These are phyloP conservation scores for Coniella vitis DNA, from an alignment of 2,329 filamentous ascomycete genomes.

Conservation along the genomic window DNA sequence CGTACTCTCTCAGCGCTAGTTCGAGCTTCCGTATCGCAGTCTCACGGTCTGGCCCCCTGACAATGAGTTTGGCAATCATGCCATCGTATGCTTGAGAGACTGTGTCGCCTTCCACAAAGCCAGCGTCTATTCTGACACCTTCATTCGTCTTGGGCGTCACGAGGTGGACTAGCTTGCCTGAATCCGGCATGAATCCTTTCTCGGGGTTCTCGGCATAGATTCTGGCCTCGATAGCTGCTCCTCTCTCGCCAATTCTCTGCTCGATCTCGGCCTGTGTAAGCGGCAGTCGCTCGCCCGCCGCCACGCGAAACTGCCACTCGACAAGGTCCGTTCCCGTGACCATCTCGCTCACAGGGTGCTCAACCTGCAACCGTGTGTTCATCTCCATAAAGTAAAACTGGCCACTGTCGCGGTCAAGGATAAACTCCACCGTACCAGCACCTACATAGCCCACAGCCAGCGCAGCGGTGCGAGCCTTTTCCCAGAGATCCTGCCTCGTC, in stretches of 20 bases:
- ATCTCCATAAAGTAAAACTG: conserved; percentile 81
- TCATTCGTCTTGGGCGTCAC: conserved; percentile 61
- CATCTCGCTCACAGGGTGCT: conserved; percentile 83
- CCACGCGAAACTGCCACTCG: conserved; percentile 87
- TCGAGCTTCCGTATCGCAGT: conserved; percentile 78
- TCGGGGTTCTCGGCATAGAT: conserved; percentile 96
- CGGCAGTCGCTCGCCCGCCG: conserved; percentile 50
- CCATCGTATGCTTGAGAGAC: conserved; percentile 95
- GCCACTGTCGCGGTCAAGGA: conserved; percentile 75
- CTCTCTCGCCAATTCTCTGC: conserved; percentile 62
- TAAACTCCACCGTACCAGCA: conserved; percentile 84
- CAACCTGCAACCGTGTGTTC: conserved; percentile 87
- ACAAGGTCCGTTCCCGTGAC: conserved; percentile 70
- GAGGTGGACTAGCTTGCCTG: conserved; percentile 78
- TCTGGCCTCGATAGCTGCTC: conserved; percentile 88
- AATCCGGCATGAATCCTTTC: conserved; percentile 88
- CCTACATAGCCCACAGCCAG: conserved; percentile 81
- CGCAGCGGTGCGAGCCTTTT: conserved; percentile 58
- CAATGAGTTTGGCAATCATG: conserved; percentile 98
- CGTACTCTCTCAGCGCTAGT: conserved; percentile 76
- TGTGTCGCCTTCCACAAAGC: conserved; percentile 84
- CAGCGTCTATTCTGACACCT: conserved; percentile 84
- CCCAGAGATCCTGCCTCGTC: conserved; percentile 56
- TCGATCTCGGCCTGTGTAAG: conserved; percentile 60
- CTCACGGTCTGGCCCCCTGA: conserved; percentile 70